A percentile compares a stretch with the other conserved stretches of the same genome.
phyloP scores from a whole-genome alignment of 805 yeast genomes.

The Jamesozyma gamospora region DNA sequence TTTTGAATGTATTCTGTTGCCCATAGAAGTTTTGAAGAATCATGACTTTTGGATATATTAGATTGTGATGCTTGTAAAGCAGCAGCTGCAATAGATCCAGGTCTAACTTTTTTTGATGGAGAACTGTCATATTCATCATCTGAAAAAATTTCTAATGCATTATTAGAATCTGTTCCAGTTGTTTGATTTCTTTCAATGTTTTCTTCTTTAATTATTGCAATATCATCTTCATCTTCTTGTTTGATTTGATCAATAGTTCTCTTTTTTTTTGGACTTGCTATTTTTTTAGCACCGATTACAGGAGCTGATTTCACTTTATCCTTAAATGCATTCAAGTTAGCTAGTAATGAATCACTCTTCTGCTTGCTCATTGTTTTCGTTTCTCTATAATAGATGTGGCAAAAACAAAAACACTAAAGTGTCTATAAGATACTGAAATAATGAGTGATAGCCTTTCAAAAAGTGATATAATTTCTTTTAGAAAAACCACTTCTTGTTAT shows the following conservation, averaged over 20 bases:
- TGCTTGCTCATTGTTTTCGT: conserved; percentile 1
- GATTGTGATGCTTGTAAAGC: conserved; percentile 24
- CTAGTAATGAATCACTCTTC: conserved; percentile 34
- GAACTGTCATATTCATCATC: conserved; percentile 20
- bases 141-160: conserved; percentile 7
- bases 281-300: conserved; percentile 33
- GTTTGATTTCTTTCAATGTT: not conserved
- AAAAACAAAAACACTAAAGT: too few relatives aligned
- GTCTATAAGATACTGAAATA: too few relatives aligned
- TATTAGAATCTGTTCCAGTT: not conserved
- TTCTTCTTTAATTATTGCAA: conserved; percentile 4
- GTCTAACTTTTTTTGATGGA: conserved; percentile 24
- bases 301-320: conserved; percentile 51
- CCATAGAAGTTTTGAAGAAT: conserved; percentile 77
- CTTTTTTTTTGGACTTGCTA: conserved; percentile 11
- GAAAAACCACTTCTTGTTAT: too few relatives aligned
- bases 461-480: too few relatives aligned
- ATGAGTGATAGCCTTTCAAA: too few relatives aligned
- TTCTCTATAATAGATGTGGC: not conserved
- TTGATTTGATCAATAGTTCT: conserved; percentile 7
- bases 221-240: conserved; percentile 14
- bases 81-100: conserved; percentile 26
- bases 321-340: conserved; percentile 56
- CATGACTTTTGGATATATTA: conserved; percentile 36
- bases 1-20: conserved; percentile 84